Evolutionary conservation across 2,329 filamentous ascomycete species (phyloP).

Genomic region (Fusarium chuoi): DNA sequence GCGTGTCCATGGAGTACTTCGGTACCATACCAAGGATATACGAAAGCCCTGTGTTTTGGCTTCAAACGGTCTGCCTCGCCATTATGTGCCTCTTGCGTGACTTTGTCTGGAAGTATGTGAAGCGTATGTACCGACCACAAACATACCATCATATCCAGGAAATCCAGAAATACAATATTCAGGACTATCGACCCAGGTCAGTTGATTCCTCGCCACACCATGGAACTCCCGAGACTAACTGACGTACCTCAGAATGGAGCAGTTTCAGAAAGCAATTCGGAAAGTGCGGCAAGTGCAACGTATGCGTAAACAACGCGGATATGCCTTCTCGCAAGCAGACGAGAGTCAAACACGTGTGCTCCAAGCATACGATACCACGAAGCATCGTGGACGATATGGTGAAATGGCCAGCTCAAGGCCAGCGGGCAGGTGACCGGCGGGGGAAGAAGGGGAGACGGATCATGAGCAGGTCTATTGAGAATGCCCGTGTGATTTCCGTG

Average conservation of each 20-base stretch:
- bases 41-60: slow-evolving; percentile 86
- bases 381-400: slow-evolving; percentile 89
- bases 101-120: slow-evolving; percentile 96
- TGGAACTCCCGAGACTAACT: slow-evolving; percentile 12
- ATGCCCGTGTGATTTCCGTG: slow-evolving; percentile 31
- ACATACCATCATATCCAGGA: slow-evolving; percentile 98
- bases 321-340: slow-evolving; percentile 97
- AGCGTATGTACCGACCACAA: slow-evolving; percentile 96
- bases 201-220: slow-evolving; percentile 33
- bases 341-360: slow-evolving; percentile 94
- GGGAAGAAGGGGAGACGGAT: slow-evolving; percentile 5
- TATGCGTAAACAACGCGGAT: slow-evolving; percentile 98
- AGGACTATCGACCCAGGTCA: slow-evolving; percentile 95
- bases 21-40: slow-evolving; percentile 87
- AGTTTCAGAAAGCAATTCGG: slow-evolving; percentile 99
- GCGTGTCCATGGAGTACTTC: slow-evolving; percentile 84
- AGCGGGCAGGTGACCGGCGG: slow-evolving; percentile 34
- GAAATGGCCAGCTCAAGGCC: slow-evolving; percentile 78
- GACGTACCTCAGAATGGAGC: slow-evolving; percentile 81
- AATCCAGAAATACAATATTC: slow-evolving; percentile 99
- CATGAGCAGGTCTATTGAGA: slow-evolving; percentile 32
- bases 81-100: slow-evolving; percentile 86
- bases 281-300: slow-evolving; percentile 98
- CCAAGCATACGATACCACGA: slow-evolving; percentile 97
- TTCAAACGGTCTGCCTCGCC: slow-evolving; percentile 85